Evolutionary conservation across 495 filamentous ascomycete species (phyloP).

Genomic region (Aspergillus cristatus): DNA sequence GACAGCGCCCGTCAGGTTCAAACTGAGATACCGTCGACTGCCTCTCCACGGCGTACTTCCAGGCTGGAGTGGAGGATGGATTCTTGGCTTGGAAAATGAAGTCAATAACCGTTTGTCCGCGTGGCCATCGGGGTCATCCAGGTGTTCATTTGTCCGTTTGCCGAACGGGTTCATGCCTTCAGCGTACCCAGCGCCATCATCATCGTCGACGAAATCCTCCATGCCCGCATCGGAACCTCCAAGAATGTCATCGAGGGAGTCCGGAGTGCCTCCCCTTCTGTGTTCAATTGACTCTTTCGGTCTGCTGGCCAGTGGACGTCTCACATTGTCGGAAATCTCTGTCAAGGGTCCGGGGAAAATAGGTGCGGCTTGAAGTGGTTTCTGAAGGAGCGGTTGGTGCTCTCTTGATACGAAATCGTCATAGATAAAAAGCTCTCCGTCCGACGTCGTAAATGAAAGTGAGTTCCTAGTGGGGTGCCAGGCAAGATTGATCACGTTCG

Average conservation of each 20-base stretch:
- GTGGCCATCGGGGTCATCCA: constrained; percentile 36
- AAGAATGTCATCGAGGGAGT: constrained; percentile 52
- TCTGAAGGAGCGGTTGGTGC: constrained; percentile 49
- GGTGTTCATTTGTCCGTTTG: constrained; percentile 47
- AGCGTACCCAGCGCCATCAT: constrained; percentile 88
- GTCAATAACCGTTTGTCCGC: constrained; percentile 56
- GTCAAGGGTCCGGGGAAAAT: constrained; percentile 73
- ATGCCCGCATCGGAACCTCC: constrained; percentile 38
- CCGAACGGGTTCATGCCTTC: constrained; percentile 53
- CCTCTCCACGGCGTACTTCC: constrained; percentile 94
- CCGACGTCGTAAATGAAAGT: constrained; percentile 78
- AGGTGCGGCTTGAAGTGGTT: constrained; percentile 63
- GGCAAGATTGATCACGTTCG: constrained; percentile 70
- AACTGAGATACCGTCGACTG: constrained; percentile 84
- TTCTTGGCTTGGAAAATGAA: constrained; percentile 50
- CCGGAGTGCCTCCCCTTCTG: constrained; percentile 39
- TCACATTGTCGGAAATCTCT: constrained; percentile 59
- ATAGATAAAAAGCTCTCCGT: constrained; percentile 87
- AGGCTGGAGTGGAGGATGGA: constrained; percentile 80
- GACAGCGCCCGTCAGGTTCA: constrained; percentile 87
- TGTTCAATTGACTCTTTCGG: constrained; percentile 39
- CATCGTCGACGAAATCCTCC: constrained; percentile 85
- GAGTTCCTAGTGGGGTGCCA: constrained; percentile 91
- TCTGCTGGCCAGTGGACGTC: constrained; percentile 46
- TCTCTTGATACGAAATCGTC: constrained; percentile 66